These are phyloP conservation scores for Pseudopyrenochaeta lycopersici DNA, from an alignment of 2,329 filamentous ascomycete species.

Conservation along the genomic window DNA sequence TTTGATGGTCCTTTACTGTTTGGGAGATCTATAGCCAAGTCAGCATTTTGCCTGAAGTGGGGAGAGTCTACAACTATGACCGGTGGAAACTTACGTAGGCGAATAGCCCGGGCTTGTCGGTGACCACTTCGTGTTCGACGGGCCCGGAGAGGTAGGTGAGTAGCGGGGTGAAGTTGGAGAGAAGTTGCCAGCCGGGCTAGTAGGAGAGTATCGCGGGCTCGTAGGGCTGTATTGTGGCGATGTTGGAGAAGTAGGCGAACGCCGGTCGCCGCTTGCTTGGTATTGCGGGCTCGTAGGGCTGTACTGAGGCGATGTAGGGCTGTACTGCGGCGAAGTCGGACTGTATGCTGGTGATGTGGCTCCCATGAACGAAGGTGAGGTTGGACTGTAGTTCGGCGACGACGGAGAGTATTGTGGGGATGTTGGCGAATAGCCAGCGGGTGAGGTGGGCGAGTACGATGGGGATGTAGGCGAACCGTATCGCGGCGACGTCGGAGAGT, in stretches of 20 bases:
- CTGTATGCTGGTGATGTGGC: constrained; percentile 63
- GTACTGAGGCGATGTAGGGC: constrained; percentile 74
- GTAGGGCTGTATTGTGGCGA: constrained; percentile 48
- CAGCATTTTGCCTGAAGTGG: constrained; percentile 20
- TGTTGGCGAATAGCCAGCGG: constrained; percentile 61
- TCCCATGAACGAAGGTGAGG: constrained; percentile 37
- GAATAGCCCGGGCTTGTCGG: constrained; percentile 53
- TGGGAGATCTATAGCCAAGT: constrained; percentile 41
- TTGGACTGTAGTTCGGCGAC: constrained; percentile 60
- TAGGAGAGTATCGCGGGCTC: constrained; percentile 41
- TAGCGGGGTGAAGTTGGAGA: constrained; percentile 56
- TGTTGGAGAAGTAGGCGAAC: constrained; percentile 59
- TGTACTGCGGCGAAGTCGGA: constrained; percentile 61
- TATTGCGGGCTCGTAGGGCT: constrained; percentile 72
- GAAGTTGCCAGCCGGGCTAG: constrained; percentile 47
- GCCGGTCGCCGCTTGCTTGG: constrained; percentile 63
- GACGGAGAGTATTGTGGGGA: constrained; percentile 57
- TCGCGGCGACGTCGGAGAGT: constrained; percentile 68
- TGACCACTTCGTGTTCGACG: constrained; percentile 6
- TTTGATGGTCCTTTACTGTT: constrained; percentile 35
- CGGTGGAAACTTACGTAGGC: constrained; percentile 53
- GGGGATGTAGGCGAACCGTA: constrained; percentile 59
- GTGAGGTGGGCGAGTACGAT: constrained; percentile 65
- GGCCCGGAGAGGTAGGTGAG: constrained; percentile 51
- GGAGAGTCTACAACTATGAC: constrained; percentile 36